Evolutionary conservation across 2,329 filamentous ascomycete species (phyloP).

Genomic region (Monosporascus sp.): DNA sequence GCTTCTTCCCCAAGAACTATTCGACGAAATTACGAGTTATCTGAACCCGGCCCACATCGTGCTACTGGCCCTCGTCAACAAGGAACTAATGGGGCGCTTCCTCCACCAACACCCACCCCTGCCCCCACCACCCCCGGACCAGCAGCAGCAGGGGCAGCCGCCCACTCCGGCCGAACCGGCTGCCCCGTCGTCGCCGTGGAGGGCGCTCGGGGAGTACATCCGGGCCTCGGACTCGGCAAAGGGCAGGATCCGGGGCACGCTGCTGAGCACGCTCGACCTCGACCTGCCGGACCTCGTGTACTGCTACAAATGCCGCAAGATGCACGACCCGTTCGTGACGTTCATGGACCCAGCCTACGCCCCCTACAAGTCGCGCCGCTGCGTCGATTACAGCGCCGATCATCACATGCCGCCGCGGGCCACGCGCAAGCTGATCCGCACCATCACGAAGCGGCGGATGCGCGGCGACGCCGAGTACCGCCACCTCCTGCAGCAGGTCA

Average conservation of each 20-base stretch:
- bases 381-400: constrained; percentile 14
- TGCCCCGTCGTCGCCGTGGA: constrained; percentile 5
- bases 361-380: constrained; percentile 11
- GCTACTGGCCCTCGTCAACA: constrained; percentile 19
- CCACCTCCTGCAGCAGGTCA: constrained; percentile 16
- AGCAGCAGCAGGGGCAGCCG: background rate
- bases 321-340: constrained; percentile 17
- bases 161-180: background rate
- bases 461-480: constrained; percentile 12
- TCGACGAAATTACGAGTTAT: constrained; percentile 18
- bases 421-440: constrained; percentile 17
- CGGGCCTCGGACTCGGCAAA: constrained; percentile 6
- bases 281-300: constrained; percentile 17
- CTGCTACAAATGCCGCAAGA: constrained; percentile 19
- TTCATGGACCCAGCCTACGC: constrained; percentile 15
- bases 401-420: constrained; percentile 21
- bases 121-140: constrained; percentile 1
- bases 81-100: constrained; percentile 17
- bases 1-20: constrained; percentile 18
- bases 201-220: constrained; percentile 11
- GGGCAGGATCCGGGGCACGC: constrained; percentile 11
- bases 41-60: constrained; percentile 12
- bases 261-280: constrained; percentile 17
- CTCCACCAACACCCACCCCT: constrained; percentile 2
- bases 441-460: constrained; percentile 16